These are phyloP conservation scores for Liriodendron chinense DNA, from an alignment of 164 flowering plant species.

Conservation along the genomic window DNA sequence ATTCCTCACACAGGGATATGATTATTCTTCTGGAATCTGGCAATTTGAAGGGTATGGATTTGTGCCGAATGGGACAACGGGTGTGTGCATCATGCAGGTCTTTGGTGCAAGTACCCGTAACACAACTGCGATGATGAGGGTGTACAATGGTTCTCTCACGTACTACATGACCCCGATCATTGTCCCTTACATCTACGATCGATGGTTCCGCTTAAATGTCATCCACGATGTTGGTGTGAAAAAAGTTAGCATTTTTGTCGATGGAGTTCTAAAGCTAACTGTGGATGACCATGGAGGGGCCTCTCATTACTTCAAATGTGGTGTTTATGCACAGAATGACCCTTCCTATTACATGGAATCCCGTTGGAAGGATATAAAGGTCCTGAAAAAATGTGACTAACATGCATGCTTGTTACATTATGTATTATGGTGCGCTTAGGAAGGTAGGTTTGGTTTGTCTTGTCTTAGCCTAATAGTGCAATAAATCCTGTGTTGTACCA, in stretches of 20 bases:
- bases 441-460: too few relatives aligned
- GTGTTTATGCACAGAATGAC: conserved; percentile 27
- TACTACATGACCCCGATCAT: conserved; percentile 10
- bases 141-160: conserved; percentile 14
- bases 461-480: too few relatives aligned
- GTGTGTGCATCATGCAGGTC: conserved; percentile 22
- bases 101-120: conserved; percentile 7
- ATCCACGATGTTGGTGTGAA: conserved; percentile 30
- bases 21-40: conserved; percentile 35
- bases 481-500: too few relatives aligned
- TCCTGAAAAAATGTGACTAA: conserved; percentile 17
- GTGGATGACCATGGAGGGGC: conserved; percentile 22
- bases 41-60: conserved; percentile 28
- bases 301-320: conserved; percentile 35
- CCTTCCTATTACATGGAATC: conserved; percentile 35
- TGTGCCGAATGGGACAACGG: conserved; percentile 25
- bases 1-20: conserved; percentile 25
- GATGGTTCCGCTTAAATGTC: conserved; percentile 35
- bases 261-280: conserved; percentile 21
- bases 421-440: too few relatives aligned
- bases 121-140: conserved; percentile 15
- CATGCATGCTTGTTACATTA: neutral
- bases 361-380: conserved; percentile 35
- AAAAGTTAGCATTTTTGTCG: conserved; percentile 22
- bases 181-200: conserved; percentile 21